Conservation (phyloP, 805 yeast genomes). For the Yamadazyma laniorum region DNA sequence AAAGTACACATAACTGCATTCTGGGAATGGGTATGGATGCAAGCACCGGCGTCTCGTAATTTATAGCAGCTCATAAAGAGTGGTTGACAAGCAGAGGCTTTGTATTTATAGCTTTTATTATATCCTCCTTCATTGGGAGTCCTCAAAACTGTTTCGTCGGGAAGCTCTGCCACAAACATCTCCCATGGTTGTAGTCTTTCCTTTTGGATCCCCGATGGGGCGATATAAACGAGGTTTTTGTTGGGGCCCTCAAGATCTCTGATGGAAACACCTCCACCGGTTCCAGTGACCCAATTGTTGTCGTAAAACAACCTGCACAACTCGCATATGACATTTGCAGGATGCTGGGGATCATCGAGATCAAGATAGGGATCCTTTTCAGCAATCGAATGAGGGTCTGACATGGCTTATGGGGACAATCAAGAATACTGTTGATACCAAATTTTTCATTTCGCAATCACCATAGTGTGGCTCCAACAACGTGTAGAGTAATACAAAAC, state of each 20-base stretch:
- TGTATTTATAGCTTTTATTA: conserved; percentile 46
- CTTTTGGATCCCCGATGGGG: conserved; percentile 97
- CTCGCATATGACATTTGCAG: conserved; percentile 82
- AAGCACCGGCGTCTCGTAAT: conserved; percentile 77
- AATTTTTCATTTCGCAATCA: conserved; percentile 5
- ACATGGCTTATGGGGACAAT: too few species aligned
- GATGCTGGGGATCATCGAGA: conserved; percentile 55
- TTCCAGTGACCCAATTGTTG: conserved; percentile 91
- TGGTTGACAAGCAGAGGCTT: conserved; percentile 95
- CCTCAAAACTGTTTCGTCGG: conserved; percentile 50
- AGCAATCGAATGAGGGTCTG: conserved; percentile 5
- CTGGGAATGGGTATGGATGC: conserved; percentile 93
- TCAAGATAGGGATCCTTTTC: conserved; percentile 11
- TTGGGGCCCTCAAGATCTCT: conserved; percentile 40
- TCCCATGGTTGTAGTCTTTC: conserved; percentile 81
- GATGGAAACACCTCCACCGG: conserved; percentile 93
- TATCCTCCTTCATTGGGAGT: conserved; percentile 52
- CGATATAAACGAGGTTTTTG: conserved; percentile 60
- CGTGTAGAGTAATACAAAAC: conserved; percentile 2
- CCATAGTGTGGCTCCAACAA: conserved; percentile 8
- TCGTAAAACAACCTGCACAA: conserved; percentile 73
- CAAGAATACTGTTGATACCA: too few species aligned
- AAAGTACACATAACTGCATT: conserved; percentile 80
- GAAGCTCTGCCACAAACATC: conserved; percentile 71
- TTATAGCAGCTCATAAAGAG: conserved; percentile 72